Conservation (phyloP, 305 asterid species). For the Caryopteris hybrid region DNA sequence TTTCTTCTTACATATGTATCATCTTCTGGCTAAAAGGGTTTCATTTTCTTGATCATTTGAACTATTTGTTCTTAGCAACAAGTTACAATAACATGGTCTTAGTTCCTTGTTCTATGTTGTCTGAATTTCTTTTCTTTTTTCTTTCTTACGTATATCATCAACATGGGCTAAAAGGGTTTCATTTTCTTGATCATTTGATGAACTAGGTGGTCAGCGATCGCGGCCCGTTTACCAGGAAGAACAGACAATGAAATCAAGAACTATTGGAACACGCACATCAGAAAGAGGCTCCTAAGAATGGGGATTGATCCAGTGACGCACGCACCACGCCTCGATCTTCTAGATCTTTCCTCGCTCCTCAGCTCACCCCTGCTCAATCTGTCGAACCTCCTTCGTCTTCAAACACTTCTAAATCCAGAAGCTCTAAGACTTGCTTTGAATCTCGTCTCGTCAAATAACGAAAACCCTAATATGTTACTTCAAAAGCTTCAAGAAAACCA, state of each 20-base stretch:
- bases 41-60: too few relatives aligned
- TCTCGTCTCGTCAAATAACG: slow-evolving; percentile 31
- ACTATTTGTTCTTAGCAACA: too few relatives aligned
- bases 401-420: slow-evolving; percentile 56
- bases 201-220: slow-evolving; percentile 72
- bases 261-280: slow-evolving; percentile 72
- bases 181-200: neutral
- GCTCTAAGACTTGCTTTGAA: slow-evolving; percentile 37
- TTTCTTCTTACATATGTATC: too few relatives aligned
- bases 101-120: too few relatives aligned
- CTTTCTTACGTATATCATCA: neutral
- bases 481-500: slow-evolving; percentile 44
- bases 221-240: slow-evolving; percentile 63
- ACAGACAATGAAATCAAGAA: too few relatives aligned
- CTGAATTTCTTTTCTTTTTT: too few relatives aligned
- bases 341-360: slow-evolving; percentile 49
- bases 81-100: too few relatives aligned
- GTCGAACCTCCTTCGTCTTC: slow-evolving; percentile 48
- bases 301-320: slow-evolving; percentile 83
- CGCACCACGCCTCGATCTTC: slow-evolving; percentile 51
- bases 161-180: neutral
- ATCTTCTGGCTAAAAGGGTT: too few relatives aligned
- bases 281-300: slow-evolving; percentile 55
- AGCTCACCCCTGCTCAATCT: slow-evolving; percentile 46
- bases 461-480: slow-evolving; percentile 30